Evolutionary conservation across 768 basidiomycete species (phyloP), one percentile per base, ranked within the genome.

Genomic region (Mycena rosella): DNA sequence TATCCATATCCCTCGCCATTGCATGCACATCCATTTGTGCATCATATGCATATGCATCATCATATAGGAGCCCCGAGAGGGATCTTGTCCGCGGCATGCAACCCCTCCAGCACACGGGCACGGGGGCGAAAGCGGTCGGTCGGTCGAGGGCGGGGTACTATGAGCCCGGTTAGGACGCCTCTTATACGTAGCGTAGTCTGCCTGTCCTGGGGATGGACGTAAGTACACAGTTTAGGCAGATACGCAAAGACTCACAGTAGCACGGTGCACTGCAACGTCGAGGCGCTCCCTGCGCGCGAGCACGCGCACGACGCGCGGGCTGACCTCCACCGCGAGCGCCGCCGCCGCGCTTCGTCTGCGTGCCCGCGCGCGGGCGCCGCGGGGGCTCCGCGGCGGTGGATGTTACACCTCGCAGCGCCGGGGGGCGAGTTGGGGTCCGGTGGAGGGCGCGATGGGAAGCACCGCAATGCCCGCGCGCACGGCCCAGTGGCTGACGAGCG

Each of bases 211-310:
- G 18, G 27, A 29, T 32, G 4, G 1, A 32, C 32, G 20, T 44
- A 18, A 44, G 42, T n/a, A n/a, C 6, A 3, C 20, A 3, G 42
- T 17, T 5, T 5, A 1, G 10, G 57, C 30, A 10, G 17, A 14
- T 26, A 60, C 47, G 8, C 18, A n/a, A 30, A 2, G 24, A 17
- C 30, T 34, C 26, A 24, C 42, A n/a, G 42, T 44, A n/a, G 20
- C 5, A 20, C 40, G 40, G 40, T 13, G 47, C 36, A 52, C 65
- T 5, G 40, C 79, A 20, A 82, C 81, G 47, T 95, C 93, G 58
- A 95, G 78, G 78, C 94, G 94, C 84, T 95, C 94, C 34, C 94
- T 93, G 15, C 94, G 88, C 1, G 94, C 92, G 66, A 95, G 87
- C 30, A 95, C 90, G 27, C 93, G 84, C 36, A 95, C 89, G 69